Evolutionary conservation across 2,329 filamentous ascomycete genomes (phyloP), one percentile per base, ranked within the genome.

Genomic region (Fusarium caatingaense): DNA sequence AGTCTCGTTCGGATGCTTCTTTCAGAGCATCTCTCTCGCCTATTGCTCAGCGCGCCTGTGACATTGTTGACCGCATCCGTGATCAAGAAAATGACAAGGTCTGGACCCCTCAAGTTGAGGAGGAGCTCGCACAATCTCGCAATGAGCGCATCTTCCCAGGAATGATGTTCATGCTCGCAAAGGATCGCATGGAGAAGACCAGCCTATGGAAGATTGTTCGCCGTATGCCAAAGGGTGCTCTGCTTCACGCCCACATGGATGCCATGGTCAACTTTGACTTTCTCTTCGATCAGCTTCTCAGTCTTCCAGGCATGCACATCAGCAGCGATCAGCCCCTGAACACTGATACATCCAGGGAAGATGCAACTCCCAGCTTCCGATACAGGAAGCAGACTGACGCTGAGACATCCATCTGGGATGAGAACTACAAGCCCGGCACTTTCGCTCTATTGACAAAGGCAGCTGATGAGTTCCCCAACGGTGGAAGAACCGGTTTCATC

Each of bases 81-180:
- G 87, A 89, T 54, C 88, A 93, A 74, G 95, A 98, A 81, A 88
- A 90, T 74, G 83, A 86, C 55, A 90, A 88, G 5, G 83, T 95
- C 64, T 97, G 94, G 94, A 93, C 90, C 12, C 84, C 87, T 32
- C 86, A 88, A 47, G 88, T 92, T 51, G 92, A 95, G 74, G 90
- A 94, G 75, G 85, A 85, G 46, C 82, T 93, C 5, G 89, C 91
- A 6, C 86, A 87, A 68, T 82, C 88, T 59, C 83, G 80, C n/a
- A 79, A 89, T 72, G 86, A 88, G 65, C 88, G 89, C 71, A 83
- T 95, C 53, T 93, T 92, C 77, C 93, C 93, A 1, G 94, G 94
- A 13, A 97, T 97, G 91, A 96, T 97, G 92, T 98, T 97, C 80
- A 90, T 88, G 37, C 85, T 95, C 37, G 93, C 93, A 72, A 95